phyloP scores from a whole-genome alignment of 2,329 filamentous ascomycete species.

The Plenodomus tracheiphilus region DNA sequence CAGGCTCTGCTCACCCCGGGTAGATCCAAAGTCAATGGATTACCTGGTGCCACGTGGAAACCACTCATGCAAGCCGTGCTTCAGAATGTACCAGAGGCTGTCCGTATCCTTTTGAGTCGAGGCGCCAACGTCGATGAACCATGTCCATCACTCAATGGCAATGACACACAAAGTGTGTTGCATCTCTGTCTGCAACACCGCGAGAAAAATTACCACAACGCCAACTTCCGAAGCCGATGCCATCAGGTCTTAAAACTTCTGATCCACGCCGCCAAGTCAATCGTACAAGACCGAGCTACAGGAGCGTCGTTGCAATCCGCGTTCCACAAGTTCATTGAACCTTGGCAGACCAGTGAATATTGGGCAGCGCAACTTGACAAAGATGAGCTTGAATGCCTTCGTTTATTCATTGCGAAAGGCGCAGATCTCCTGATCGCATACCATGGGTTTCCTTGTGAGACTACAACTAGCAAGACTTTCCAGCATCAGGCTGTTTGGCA shows the following conservation, averaged over 20 bases:
- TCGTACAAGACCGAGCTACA: conserved; percentile 22
- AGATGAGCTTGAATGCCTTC: conserved; percentile 31
- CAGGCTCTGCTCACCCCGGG: conserved; percentile 27
- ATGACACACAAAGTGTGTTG: conserved; percentile 22
- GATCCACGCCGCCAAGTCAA: no score
- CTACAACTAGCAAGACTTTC: conserved; percentile 23
- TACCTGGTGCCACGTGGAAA: conserved; percentile 29
- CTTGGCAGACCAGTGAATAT: conserved; percentile 28
- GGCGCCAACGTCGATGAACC: conserved; percentile 33
- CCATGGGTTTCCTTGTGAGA: conserved; percentile 25
- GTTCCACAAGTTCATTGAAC: conserved; percentile 33
- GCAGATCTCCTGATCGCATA: conserved; percentile 27
- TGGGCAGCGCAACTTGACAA: conserved; percentile 28
- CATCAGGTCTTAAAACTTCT: conserved; percentile 20
- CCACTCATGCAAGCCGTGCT: conserved; percentile 38
- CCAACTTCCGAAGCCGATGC: conserved; percentile 15
- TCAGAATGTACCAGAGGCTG: conserved; percentile 36
- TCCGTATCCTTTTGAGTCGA: conserved; percentile 32
- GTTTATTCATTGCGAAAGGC: conserved; percentile 30
- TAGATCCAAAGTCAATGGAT: conserved; percentile 31
- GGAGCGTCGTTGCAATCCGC: conserved; percentile 16
- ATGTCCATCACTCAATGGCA: conserved; percentile 8
- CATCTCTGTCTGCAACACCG: conserved; percentile 34
- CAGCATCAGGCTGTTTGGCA: conserved; percentile 41
- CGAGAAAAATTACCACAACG: conserved; percentile 19